Evolutionary conservation across 2,329 filamentous ascomycete genomes (phyloP).

Genomic region (Fusarium keratoplasticum): DNA sequence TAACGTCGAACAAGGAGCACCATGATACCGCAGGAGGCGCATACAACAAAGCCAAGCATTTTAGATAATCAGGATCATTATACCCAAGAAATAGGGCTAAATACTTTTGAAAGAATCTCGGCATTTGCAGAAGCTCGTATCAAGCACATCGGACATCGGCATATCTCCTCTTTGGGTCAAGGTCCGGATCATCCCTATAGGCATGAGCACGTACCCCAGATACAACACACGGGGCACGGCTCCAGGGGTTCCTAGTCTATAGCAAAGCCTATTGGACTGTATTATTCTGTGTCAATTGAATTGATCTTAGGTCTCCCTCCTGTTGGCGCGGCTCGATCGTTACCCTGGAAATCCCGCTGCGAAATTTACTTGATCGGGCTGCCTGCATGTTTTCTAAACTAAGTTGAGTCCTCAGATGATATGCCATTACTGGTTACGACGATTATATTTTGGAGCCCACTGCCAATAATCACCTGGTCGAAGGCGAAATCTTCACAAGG

Average conservation of each 20-base stretch:
- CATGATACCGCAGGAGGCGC: neutral
- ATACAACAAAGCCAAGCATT: neutral
- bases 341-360: neutral
- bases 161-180: neutral
- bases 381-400: neutral
- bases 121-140: neutral
- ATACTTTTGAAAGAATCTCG: neutral
- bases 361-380: neutral
- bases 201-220: neutral
- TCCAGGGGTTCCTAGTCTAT: neutral
- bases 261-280: neutral
- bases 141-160: neutral
- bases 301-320: neutral
- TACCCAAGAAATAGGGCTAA: neutral
- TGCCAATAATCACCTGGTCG: neutral
- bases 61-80: neutral
- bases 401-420: neutral
- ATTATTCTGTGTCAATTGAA: neutral
- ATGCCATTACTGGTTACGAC: neutral
- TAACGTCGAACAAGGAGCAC: too few relatives aligned
- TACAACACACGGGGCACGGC: neutral
- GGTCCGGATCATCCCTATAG: neutral
- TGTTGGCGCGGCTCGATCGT: neutral
- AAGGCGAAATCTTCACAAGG: neutral
- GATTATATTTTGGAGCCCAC: neutral